phyloP scores from a whole-genome alignment of 1,284 basidiomycete species.

The Moesziomyces parantarcticus region DNA sequence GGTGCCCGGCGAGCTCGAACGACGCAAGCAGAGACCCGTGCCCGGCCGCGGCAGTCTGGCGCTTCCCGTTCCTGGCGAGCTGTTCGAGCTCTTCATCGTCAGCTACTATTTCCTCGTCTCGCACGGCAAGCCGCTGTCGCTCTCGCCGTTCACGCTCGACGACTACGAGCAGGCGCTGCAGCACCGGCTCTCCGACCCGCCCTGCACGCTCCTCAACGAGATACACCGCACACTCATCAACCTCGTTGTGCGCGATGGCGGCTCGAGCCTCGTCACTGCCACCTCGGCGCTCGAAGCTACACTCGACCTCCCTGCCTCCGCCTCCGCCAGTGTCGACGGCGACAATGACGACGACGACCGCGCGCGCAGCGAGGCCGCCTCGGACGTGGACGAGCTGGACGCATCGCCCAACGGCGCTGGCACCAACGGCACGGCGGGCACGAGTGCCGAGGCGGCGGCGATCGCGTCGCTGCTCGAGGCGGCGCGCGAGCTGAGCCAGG shows the following conservation, averaged over 20 bases:
- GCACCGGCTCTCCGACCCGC: slow-evolving; percentile 78
- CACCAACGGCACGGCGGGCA: slow-evolving; percentile 15
- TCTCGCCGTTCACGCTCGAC: slow-evolving; percentile 92
- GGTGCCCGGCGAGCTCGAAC: slow-evolving; percentile 50
- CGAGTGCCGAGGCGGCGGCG: slow-evolving; percentile 37
- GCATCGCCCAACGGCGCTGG: slow-evolving; percentile 13
- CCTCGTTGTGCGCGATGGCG: slow-evolving; percentile 79
- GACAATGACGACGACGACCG: slow-evolving; percentile 45
- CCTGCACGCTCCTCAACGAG: slow-evolving; percentile 83
- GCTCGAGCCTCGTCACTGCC: slow-evolving; percentile 57
- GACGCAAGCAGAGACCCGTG: slow-evolving; percentile 73
- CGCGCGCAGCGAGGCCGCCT: slow-evolving; percentile 39
- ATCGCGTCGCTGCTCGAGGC: slow-evolving; percentile 46
- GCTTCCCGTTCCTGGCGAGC: slow-evolving; percentile 77
- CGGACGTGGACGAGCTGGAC: slow-evolving; percentile 43
- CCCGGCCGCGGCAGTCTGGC: slow-evolving; percentile 78
- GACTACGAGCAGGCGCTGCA: slow-evolving; percentile 89
- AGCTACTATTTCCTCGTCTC: slow-evolving; percentile 92
- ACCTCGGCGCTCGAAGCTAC: slow-evolving; percentile 18
- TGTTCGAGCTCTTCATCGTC: slow-evolving; percentile 86
- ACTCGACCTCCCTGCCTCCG: slow-evolving; percentile 17
- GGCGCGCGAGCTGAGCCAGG: slow-evolving; percentile 39
- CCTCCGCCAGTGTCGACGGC: slow-evolving; percentile 67
- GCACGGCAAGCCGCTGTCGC: slow-evolving; percentile 85
- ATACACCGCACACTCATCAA: slow-evolving; percentile 90